Percentiles rank a stretch among this genome's conserved stretches.
These are phyloP conservation scores for Metrosideros polymorpha DNA, from an alignment of 441 rosid genomes.

Conservation along the genomic window DNA sequence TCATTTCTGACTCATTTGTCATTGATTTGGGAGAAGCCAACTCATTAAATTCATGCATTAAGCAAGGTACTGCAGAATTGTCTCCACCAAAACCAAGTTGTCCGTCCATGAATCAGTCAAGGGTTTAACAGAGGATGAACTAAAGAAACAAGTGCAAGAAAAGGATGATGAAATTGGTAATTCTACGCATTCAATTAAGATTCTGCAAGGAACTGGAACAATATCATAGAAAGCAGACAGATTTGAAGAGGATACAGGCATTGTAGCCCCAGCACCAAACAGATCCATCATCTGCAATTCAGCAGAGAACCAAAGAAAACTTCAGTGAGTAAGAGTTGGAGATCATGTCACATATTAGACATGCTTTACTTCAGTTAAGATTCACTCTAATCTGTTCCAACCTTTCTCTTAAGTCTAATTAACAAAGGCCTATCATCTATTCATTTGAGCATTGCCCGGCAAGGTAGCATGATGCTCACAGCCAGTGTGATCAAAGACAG, in stretches of 20 bases:
- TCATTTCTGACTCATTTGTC: slow-evolving; percentile 20
- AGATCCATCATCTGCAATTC: slow-evolving; percentile 77
- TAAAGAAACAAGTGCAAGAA: background rate
- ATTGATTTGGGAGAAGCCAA: slow-evolving; percentile 21
- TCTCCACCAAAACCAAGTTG: slow-evolving; percentile 74
- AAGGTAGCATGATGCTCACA: background rate
- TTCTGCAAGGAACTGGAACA: background rate
- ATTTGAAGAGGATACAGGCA: slow-evolving; percentile 60
- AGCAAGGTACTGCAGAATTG: slow-evolving; percentile 34
- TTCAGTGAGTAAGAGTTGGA: background rate
- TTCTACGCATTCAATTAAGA: background rate
- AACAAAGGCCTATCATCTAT: background rate
- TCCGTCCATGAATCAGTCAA: slow-evolving; percentile 78
- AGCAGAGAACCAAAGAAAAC: background rate
- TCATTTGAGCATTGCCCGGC: background rate
- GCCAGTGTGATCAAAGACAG: background rate
- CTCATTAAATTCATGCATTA: slow-evolving; percentile 34
- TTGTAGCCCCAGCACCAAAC: slow-evolving; percentile 96
- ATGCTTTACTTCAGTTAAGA: background rate
- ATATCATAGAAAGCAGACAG: background rate
- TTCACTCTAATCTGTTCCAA: background rate
- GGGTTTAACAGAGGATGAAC: slow-evolving; percentile 12
- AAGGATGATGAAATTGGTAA: background rate
- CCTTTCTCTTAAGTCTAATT: background rate
- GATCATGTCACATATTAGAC: background rate